These are phyloP conservation scores for Chaetomium sp. DNA, from an alignment of 2,329 filamentous ascomycete species.

Conservation along the genomic window DNA sequence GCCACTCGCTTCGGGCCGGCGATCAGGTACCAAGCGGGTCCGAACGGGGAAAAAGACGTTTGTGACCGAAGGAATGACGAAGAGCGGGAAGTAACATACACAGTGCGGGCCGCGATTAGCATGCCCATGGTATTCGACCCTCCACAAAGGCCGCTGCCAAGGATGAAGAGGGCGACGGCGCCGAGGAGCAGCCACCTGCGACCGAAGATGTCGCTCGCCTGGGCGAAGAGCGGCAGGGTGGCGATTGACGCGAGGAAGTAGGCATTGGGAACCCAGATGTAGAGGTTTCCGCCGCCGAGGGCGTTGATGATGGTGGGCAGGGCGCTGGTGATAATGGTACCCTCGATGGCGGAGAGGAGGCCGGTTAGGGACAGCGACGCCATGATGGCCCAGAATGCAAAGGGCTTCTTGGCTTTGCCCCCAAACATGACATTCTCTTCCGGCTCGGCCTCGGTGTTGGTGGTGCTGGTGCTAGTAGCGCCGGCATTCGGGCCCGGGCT, in stretches of 20 bases:
- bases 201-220: conserved; percentile 53
- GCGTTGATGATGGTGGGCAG: conserved; percentile 36
- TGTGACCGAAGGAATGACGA: no score
- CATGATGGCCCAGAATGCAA: conserved; percentile 7
- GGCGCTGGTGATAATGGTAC: conserved; percentile 39
- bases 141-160: conserved; percentile 57
- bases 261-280: conserved; percentile 37
- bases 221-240: conserved; percentile 46
- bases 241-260: conserved; percentile 22
- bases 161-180: conserved; percentile 49
- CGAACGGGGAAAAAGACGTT: no score
- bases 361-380: conserved; percentile 22
- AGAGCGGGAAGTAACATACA: conserved; percentile 37
- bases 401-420: no score
- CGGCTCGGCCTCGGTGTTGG: no score
- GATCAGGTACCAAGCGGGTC: no score
- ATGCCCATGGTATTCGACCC: conserved; percentile 45
- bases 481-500: no score
- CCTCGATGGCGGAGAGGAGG: conserved; percentile 36
- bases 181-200: conserved; percentile 47
- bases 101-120: conserved; percentile 51
- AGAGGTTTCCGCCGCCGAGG: conserved; percentile 30
- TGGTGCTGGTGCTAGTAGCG: no score
- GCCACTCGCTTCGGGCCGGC: no score
- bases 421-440: no score